Percentiles rank a stretch among this genome's conserved stretches.
These are phyloP conservation scores for Fagopyrum esculentum DNA, from an alignment of 148 eudicot species.

Conservation along the genomic window DNA sequence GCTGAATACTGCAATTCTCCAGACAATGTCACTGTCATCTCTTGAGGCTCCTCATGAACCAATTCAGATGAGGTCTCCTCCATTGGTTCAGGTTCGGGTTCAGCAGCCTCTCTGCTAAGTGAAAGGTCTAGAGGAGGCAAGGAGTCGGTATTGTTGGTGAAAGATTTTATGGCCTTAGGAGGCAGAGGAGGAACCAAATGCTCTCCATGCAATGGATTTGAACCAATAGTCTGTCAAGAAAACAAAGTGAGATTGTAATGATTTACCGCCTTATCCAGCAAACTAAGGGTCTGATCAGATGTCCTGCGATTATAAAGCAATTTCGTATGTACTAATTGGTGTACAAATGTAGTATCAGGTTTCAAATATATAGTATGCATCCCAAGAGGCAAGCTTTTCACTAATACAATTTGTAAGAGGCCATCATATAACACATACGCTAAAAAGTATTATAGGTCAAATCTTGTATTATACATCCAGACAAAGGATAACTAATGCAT, in stretches of 20 bases:
- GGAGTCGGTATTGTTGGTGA: slow-evolving; percentile 20
- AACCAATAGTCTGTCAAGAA: slow-evolving; percentile 5
- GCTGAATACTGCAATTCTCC: not conserved
- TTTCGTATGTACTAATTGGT: no score
- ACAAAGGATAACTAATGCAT: no score
- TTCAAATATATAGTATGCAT: no score
- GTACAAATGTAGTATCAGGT: no score
- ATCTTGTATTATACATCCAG: no score
- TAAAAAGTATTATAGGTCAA: no score
- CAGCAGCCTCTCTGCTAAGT: slow-evolving; percentile 38
- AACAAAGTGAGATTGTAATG: not conserved
- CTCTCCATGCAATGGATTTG: not conserved
- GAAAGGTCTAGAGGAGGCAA: slow-evolving; percentile 62
- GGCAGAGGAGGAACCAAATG: slow-evolving; percentile 31
- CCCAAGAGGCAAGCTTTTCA: no score
- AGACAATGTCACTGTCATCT: slow-evolving; percentile 16
- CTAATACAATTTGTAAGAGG: no score
- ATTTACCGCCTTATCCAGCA: no score
- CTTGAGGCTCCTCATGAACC: slow-evolving; percentile 18
- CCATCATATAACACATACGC: no score
- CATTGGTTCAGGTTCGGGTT: slow-evolving; percentile 40
- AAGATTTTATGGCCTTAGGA: slow-evolving; percentile 18
- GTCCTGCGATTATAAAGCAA: no score
- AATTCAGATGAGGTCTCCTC: slow-evolving; percentile 34
- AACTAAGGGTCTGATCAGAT: no score